Evolutionary conservation across 768 basidiomycete species (phyloP), one percentile per base, ranked within the genome.

Genomic region (Auricularia sp.): DNA sequence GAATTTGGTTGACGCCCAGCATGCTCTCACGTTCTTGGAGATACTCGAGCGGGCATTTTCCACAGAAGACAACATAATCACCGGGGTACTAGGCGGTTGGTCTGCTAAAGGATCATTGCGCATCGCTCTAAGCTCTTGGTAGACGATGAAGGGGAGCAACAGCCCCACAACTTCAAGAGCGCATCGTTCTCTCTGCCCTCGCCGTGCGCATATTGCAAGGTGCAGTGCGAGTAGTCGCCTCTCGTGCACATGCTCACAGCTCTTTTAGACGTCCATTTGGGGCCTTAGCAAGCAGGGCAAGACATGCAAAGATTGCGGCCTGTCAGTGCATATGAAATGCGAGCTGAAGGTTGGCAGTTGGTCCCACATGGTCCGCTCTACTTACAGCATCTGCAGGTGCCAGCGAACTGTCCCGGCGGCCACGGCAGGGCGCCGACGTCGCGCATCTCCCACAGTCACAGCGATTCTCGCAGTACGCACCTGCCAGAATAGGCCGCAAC

Each of bases 141-240:
- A 93, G 92, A 83, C 69, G 92, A 94, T 69, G 82, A 86, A 70
- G 92, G 92, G 35, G 81, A 78, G 11, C 82, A 84, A 68, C 79
- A 75, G 63, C 90, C 88, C 2, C 92, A 93, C 73, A 77, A 82
- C 35, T 94, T 93, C 80, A 93, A 94, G 76, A 86, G 86, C 67
- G 86, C 91, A 2, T 85, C 89, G 2, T 94, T 94, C 75, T 90
- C 90, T 18, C 91, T 94, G 62, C 91, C 92, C 4, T 89, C 90
- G 4, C 80, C 83, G 56, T 94, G 92, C 68, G 86, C 82, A 14
- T 90, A 90, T 72, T 94, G 92, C 79, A 86, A 89, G 82, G 90
- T 87, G 67, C 18, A 42, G 11, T 47, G 39, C 59, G 59, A 33
- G 63, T 54, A 65, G 58, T 45, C 62, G 29, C n/a, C 42, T 58